Evolutionary conservation across 495 filamentous ascomycete genomes (phyloP).

Genomic region (Neurospora sp.): DNA sequence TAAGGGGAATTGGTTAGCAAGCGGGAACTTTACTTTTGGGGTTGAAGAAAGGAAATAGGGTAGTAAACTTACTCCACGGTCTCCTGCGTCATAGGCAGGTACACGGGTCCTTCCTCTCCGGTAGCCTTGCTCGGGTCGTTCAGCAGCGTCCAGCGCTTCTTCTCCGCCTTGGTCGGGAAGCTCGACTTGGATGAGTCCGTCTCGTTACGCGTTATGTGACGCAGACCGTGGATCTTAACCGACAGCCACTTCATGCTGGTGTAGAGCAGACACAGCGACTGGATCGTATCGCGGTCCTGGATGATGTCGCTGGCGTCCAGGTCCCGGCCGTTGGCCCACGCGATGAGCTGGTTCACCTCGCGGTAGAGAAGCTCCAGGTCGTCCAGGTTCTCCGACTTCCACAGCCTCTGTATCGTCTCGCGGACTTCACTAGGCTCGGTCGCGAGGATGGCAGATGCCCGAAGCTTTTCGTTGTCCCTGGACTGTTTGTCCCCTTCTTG

Average conservation of each 20-base stretch:
- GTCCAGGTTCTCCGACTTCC: constrained; percentile 35
- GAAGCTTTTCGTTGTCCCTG: constrained; percentile 38
- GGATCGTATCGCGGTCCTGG: constrained; percentile 75
- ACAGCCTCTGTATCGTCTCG: constrained; percentile 54
- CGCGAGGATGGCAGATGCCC: constrained; percentile 63
- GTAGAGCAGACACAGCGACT: constrained; percentile 75
- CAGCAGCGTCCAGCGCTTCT: constrained; percentile 75
- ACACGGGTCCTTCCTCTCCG: constrained; percentile 48
- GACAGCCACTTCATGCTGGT: constrained; percentile 98
- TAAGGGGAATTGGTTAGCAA: constrained; percentile 23
- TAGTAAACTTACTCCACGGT: constrained; percentile 53
- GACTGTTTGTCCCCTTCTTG: constrained; percentile 26
- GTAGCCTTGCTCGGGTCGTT: constrained; percentile 44
- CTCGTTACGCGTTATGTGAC: constrained; percentile 56
- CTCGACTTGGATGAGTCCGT: constrained; percentile 40
- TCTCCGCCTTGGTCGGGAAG: constrained; percentile 34
- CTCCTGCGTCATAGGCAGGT: constrained; percentile 82
- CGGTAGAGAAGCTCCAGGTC: constrained; percentile 42
- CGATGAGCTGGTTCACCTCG: constrained; percentile 60
- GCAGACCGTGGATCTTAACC: constrained; percentile 62
- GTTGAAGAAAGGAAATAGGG: neutral
- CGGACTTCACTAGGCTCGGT: constrained; percentile 54
- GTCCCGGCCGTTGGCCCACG: constrained; percentile 49
- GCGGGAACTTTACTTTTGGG: neutral
- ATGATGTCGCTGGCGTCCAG: constrained; percentile 75